Percentiles rank a stretch among this genome's conserved stretches.
phyloP scores from a whole-genome alignment of 129 eudicot genomes.

The Heracleum sosnowskyi region DNA sequence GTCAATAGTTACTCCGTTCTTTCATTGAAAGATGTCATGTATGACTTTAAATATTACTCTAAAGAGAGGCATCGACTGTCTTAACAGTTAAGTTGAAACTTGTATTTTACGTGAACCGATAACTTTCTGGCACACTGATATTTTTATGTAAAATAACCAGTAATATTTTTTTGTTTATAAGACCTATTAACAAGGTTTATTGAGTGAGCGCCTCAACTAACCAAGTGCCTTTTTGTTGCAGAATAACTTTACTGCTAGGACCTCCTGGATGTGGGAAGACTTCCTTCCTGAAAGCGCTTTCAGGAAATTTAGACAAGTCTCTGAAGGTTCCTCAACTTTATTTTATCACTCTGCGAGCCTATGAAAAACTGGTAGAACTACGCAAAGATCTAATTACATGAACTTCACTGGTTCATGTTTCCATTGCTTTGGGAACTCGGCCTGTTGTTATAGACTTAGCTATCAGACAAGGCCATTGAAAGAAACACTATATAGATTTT shows the following conservation, averaged over 20 bases:
- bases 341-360: background rate
- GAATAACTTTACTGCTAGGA: constrained; percentile 80
- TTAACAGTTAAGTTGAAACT: background rate
- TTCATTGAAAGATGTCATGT: background rate
- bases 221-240: constrained; percentile 21
- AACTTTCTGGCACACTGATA: background rate
- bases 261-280: constrained; percentile 93
- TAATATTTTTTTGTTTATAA: background rate
- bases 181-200: background rate
- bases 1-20: background rate
- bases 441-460: background rate
- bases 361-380: background rate
- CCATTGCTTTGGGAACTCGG: background rate
- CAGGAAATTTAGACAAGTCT: constrained; percentile 59
- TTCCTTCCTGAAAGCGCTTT: constrained; percentile 63
- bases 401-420: background rate
- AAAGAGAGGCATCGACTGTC: background rate
- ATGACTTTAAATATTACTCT: background rate
- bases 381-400: background rate
- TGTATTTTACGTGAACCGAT: background rate
- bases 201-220: background rate
- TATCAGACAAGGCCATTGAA: background rate
- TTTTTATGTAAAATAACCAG: background rate
- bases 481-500: background rate
- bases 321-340: constrained; percentile 42